Base-by-base conservation (phyloP, 495 filamentous ascomycete genomes). In the Neurospora sp. region DNA sequence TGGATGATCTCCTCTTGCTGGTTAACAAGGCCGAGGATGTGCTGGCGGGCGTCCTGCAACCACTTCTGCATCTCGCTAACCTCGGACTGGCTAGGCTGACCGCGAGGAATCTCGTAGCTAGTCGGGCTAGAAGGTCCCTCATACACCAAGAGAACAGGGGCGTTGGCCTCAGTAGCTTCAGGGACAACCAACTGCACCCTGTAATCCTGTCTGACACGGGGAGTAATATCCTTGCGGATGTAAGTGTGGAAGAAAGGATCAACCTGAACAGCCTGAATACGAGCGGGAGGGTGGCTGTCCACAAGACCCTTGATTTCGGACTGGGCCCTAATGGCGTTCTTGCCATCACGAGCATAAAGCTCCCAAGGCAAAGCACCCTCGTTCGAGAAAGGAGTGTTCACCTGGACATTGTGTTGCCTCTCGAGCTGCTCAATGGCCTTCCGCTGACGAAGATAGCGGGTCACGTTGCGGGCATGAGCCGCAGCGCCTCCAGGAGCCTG, bases 211-310 rank as follows among this genome's bases (percentile, higher is more conserved):
- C 90, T 89, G 38, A 97, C 84, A 70, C 87, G 87, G 40, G 87
- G 84, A 11, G 87, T 85, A 69, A 90, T 83, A 37, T 91, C 89
- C 44, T 88, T 89, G 35, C 88, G 89, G 39, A 97, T 82, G 81
- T 93, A 91, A 7, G 88, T 84, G 81, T 98, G 91, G 85, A 92
- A 97, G 85, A 97, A 97, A 0, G 93, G 90, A 81, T 98, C 93
- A 12, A 98, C 87, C 3, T 87, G 77, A 23, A 96, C 80, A 44
- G 90, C 88, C 27, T 88, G 85, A 70, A 97, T 84, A 71, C 92
- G 89, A 20, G 90, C 86, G 5, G 94, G 95, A 44, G 94, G 94
- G 74, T 95, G 93, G 71, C 90, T 90, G 71, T 90, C 89, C 74
- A 97, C 88, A 42, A 97, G 85, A 76, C 89, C 91, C 82, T 89